Base-by-base conservation (phyloP, 2,329 filamentous ascomycete species). In the Tolypocladium capitatum region DNA sequence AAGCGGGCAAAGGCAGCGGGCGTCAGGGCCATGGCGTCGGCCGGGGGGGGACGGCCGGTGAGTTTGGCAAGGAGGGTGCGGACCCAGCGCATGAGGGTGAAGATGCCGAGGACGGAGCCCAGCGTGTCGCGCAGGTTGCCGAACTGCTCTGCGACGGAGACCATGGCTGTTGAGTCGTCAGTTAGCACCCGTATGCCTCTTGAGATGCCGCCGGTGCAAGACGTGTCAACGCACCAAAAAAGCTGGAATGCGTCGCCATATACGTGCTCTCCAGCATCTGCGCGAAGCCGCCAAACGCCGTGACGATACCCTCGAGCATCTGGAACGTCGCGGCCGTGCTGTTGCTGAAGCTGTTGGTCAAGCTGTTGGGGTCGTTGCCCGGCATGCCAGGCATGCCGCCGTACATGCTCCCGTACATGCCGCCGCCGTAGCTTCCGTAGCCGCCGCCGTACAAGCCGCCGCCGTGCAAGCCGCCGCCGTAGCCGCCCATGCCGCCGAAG, bases 211-310 rank as follows among this genome's bases (percentile, higher is more conserved):
- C 21, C 7, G 13, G 16, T 9, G 20, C 7, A 24, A 16, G 13
- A 27, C 24, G 21, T 5, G 8, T 18, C 16, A 24, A 55, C 84
- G 59, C 77, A 95, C 89, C 90, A 60, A 97, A 98, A 68, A 98
- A 98, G 47, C 88, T 95, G 6, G 90, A 96, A 67, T 98, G 92
- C 0, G 92, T 98, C 30, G 94, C 92, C 94, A 98, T 98, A 60
- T 96, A 98, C 11, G 92, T 97, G 72, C 92, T 97, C 69, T 98
- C 92, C 28, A 98, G 76, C 92, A 98, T 98, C 71, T 98, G 92
- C 13, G 94, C 88, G 63, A 98, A 97, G 0, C 94, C 92, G 20
- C 90, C 90, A 71, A 98, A 98, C 2, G 92, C 90, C 24, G 88
- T 87, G 14, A 98, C 92, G 49, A 98, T 86, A 57, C 90, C 92